Base-by-base conservation (phyloP, 2,329 filamentous ascomycete genomes). In the Trichoderma arundinaceum region DNA sequence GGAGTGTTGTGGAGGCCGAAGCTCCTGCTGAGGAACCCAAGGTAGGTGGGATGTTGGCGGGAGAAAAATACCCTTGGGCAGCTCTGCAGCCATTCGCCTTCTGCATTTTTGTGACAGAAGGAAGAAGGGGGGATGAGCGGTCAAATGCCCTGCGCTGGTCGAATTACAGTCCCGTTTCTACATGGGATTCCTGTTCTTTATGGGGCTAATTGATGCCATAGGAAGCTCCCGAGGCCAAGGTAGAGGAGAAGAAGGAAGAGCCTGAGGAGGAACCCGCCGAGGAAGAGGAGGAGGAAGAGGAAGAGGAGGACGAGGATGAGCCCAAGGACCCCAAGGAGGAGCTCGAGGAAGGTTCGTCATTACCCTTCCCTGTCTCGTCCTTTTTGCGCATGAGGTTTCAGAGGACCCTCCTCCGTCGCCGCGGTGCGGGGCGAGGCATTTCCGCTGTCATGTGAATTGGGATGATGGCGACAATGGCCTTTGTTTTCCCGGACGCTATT, bases 271-370 rank as follows among this genome's bases (percentile, higher is more conserved):
- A 83, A 49, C 81, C 80, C 46, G 84, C 80, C 8, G 82, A 80
- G 46, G 84, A 83, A 22, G 84, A 85, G 17, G 87, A 83, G 32
- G 87, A 85, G 41, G 87, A 86, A 38, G 88, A 86, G 28, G 90
- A 89, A 32, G 90, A 90, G 39, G 89, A 90, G 41, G 90, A 92
- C 19, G 91, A 94, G 67, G 92, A 95, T 60, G 92, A 94, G 69
- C 90, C 94, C 68, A 88, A 90, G 72, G 94, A 98, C 78, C 88
- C 90, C 73, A 96, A 96, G 86, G 92, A 94, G 69, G 86, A 87
- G 79, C 81, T 98, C 69, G 91, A 96, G 82, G 92, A 96, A 87
- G 93, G 95, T 98, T 81, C 85, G 92, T 78, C 67, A 61, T 51
- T 33, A 7, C 19, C 2, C 33, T 32, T 13, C n/a, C 17, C 35